Percentiles rank a stretch among this genome's conserved stretches.
These are phyloP conservation scores for Takakia lepidozioides DNA, from an alignment of 225 moss, liverwort and hornwort genomes.

Conservation along the genomic window DNA sequence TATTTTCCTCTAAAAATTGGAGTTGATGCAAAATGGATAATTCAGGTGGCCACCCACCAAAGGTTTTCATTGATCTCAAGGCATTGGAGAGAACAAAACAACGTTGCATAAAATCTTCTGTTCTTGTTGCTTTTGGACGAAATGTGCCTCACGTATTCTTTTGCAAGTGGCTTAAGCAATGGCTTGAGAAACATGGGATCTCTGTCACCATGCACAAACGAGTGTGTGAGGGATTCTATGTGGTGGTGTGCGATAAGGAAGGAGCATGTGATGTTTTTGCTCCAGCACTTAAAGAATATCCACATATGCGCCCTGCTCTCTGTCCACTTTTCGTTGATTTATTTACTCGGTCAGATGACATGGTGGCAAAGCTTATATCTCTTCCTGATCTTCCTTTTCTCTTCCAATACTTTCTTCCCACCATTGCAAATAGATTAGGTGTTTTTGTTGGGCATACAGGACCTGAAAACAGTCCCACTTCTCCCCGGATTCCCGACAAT, in stretches of 20 bases:
- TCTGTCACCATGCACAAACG: slow-evolving; percentile 48
- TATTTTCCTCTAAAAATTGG: too few species aligned
- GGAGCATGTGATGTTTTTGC: slow-evolving; percentile 31
- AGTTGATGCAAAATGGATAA: too few species aligned
- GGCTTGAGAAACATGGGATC: slow-evolving; percentile 30
- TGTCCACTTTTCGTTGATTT: slow-evolving; percentile 33
- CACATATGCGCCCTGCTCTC: slow-evolving; percentile 33
- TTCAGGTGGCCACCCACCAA: too few species aligned
- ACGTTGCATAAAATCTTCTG: slow-evolving; percentile 37
- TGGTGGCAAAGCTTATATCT: slow-evolving; percentile 39
- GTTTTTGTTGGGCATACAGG: slow-evolving; percentile 32
- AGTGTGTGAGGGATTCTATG: slow-evolving; percentile 45
- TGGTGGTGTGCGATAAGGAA: slow-evolving; percentile 47
- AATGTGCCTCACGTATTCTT: slow-evolving; percentile 34
- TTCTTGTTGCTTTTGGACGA: slow-evolving; percentile 33
- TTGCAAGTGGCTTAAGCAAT: slow-evolving; percentile 36
- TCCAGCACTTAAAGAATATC: slow-evolving; percentile 28
- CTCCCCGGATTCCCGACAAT: slow-evolving; percentile 30
- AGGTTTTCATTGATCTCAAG: too few species aligned
- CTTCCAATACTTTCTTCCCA: slow-evolving; percentile 21
- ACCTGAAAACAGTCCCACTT: slow-evolving; percentile 11
- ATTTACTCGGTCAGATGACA: slow-evolving; percentile 27
- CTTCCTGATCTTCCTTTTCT: slow-evolving; percentile 26
- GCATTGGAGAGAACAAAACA: slow-evolving; percentile 43
- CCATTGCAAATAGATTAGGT: slow-evolving; percentile 34